These are phyloP conservation scores for Plenodomus biglobosus DNA, from an alignment of 2,329 filamentous ascomycete genomes.

Conservation along the genomic window DNA sequence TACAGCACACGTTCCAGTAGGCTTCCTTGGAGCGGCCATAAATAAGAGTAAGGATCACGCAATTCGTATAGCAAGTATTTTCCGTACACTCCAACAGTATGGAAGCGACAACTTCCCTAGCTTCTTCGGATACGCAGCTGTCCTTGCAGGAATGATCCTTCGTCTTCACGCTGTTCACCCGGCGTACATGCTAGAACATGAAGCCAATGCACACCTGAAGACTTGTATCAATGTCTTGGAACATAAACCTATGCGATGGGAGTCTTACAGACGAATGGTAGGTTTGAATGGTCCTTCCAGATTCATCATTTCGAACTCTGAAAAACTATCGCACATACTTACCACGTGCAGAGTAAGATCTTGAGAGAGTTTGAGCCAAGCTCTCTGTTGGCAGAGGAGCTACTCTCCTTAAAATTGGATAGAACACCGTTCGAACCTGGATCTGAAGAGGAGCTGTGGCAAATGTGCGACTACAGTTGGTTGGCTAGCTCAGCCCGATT, in stretches of 20 bases:
- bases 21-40: conserved; percentile 32
- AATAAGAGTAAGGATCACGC: conserved; percentile 35
- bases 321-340: neutral
- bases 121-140: conserved; percentile 40
- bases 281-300: neutral
- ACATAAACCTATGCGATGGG: conserved; percentile 3
- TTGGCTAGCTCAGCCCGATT: conserved; percentile 1
- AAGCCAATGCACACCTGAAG: neutral
- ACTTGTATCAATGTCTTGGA: conserved; percentile 3
- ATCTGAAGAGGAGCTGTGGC: conserved; percentile 4
- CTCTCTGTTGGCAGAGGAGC: neutral
- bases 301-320: neutral
- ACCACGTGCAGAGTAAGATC: conserved; percentile 2
- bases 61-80: conserved; percentile 26
- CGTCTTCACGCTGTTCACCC: conserved; percentile 1
- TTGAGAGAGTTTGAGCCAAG: conserved; percentile 5
- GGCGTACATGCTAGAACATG: neutral
- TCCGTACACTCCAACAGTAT: conserved; percentile 17
- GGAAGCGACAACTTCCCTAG: conserved; percentile 29
- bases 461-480: conserved; percentile 5
- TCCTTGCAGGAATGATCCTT: conserved; percentile 26
- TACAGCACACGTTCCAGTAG: conserved; percentile 29
- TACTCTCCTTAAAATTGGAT: conserved; percentile 1
- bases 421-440: neutral
- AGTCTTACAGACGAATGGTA: conserved; percentile 7